Evolutionary conservation across 805 yeast species (phyloP).

Genomic region (Ogataea corticis): DNA sequence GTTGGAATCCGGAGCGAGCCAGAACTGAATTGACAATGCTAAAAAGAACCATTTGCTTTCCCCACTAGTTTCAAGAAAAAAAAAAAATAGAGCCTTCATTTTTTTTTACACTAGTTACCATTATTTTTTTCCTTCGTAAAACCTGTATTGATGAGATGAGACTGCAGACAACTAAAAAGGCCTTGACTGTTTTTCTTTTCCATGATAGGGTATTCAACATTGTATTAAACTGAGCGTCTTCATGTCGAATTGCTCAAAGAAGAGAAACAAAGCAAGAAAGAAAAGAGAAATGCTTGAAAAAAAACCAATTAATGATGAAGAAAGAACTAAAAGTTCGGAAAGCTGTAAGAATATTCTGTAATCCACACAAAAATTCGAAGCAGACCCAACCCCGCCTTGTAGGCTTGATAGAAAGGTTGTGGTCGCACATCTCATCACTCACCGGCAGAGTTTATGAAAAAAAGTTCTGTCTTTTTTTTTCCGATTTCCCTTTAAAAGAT

Average conservation of each 20-base stretch:
- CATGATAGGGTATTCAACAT: slow-evolving; percentile 12
- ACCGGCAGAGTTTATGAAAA: slow-evolving; percentile 3
- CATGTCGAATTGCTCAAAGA: slow-evolving; percentile 9
- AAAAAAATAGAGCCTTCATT: background rate
- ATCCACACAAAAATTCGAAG: too few relatives aligned
- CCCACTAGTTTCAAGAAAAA: background rate
- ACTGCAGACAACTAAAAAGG: background rate
- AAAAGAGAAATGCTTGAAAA: slow-evolving; percentile 1
- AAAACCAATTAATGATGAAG: slow-evolving; percentile 1
- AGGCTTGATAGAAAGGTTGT: background rate
- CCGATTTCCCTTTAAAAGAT: background rate
- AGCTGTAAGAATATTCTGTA: background rate
- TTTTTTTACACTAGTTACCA: background rate
- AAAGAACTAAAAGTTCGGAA: background rate
- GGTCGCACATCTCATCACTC: slow-evolving; percentile 1
- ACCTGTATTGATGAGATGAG: background rate
- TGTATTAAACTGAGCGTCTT: slow-evolving; percentile 4
- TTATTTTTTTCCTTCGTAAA: background rate
- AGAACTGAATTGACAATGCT: background rate
- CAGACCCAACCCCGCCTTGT: too few relatives aligned
- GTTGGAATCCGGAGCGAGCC: background rate
- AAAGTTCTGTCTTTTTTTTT: background rate
- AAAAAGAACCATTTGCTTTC: background rate
- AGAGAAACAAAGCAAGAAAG: slow-evolving; percentile 6
- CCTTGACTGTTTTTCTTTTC: slow-evolving; percentile 5